Evolutionary conservation across 2,329 filamentous ascomycete genomes (phyloP).

Genomic region (Penicillium sp.): DNA sequence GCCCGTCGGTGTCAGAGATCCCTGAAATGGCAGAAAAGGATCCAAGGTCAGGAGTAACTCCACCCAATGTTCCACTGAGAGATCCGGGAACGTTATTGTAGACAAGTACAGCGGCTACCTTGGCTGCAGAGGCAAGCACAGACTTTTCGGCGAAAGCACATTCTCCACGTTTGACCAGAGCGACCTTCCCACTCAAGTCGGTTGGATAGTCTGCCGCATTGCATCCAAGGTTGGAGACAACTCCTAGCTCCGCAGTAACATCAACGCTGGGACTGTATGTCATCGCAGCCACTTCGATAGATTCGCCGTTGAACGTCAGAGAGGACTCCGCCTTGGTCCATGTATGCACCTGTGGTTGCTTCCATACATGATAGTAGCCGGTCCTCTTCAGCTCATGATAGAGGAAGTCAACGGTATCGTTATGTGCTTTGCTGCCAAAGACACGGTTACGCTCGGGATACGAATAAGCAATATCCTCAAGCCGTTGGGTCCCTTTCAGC

Average conservation of each 20-base stretch:
- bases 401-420: slow-evolving; percentile 69
- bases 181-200: slow-evolving; percentile 67
- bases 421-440: slow-evolving; percentile 58
- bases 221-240: slow-evolving; percentile 69
- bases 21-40: slow-evolving; percentile 66
- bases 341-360: slow-evolving; percentile 67
- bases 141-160: slow-evolving; percentile 78
- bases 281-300: slow-evolving; percentile 62
- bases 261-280: slow-evolving; percentile 64
- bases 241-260: slow-evolving; percentile 55
- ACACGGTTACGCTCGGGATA: slow-evolving; percentile 40
- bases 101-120: slow-evolving; percentile 73
- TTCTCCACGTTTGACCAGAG: slow-evolving; percentile 71
- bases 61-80: slow-evolving; percentile 72
- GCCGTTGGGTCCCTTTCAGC: slow-evolving; percentile 63
- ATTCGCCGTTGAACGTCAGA: slow-evolving; percentile 62
- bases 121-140: slow-evolving; percentile 68
- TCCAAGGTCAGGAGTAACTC: slow-evolving; percentile 55
- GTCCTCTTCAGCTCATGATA: slow-evolving; percentile 57
- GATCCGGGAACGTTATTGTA: slow-evolving; percentile 73
- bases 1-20: slow-evolving; percentile 65
- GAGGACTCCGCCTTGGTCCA: slow-evolving; percentile 66
- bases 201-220: slow-evolving; percentile 66
- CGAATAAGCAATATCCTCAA: slow-evolving; percentile 48
- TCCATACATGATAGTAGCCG: slow-evolving; percentile 44